Evolutionary conservation across 1,139 yeast genomes (phyloP).

Genomic region (Candida neerlandica): DNA sequence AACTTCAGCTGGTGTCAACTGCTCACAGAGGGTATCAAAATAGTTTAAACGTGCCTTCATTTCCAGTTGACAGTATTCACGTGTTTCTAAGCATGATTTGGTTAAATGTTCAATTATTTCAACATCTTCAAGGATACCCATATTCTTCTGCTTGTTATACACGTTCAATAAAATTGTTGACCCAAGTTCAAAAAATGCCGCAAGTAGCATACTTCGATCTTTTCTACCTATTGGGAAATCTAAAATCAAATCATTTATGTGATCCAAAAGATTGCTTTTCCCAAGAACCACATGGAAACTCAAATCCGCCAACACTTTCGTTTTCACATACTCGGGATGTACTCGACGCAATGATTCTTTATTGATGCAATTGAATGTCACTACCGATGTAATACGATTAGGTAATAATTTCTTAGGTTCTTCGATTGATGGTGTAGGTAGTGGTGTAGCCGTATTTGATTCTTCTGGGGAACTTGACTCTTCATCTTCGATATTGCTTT

Average conservation of each 20-base stretch:
- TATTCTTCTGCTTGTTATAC: conserved; percentile 13
- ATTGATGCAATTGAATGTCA: conserved; percentile 9
- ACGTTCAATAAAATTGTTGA: conserved; percentile 20
- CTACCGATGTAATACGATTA: conserved; percentile 12
- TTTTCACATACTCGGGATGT: conserved; percentile 2
- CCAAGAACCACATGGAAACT: conserved; percentile 18
- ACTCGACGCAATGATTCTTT: conserved; percentile 9
- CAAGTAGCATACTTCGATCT: conserved; percentile 7
- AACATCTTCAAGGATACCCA: neutral
- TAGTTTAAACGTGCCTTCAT: conserved; percentile 11
- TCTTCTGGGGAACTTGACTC: conserved; percentile 1
- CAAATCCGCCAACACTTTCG: conserved; percentile 14
- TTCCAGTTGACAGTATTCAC: conserved; percentile 18
- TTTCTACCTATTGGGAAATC: neutral
- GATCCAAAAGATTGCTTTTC: conserved; percentile 16
- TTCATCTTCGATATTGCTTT: conserved; percentile 17
- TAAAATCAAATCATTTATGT: conserved; percentile 15
- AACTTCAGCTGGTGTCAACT: conserved; percentile 9
- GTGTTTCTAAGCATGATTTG: conserved; percentile 21
- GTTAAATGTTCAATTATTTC: conserved; percentile 13
- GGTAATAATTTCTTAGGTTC: conserved; percentile 10
- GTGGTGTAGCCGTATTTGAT: neutral
- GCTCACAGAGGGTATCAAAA: conserved; percentile 7
- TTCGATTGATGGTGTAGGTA: neutral
- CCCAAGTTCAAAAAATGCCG: conserved; percentile 22